These are phyloP conservation scores for Xylaria sp. DNA, from an alignment of 2,329 filamentous ascomycete species.

Conservation along the genomic window DNA sequence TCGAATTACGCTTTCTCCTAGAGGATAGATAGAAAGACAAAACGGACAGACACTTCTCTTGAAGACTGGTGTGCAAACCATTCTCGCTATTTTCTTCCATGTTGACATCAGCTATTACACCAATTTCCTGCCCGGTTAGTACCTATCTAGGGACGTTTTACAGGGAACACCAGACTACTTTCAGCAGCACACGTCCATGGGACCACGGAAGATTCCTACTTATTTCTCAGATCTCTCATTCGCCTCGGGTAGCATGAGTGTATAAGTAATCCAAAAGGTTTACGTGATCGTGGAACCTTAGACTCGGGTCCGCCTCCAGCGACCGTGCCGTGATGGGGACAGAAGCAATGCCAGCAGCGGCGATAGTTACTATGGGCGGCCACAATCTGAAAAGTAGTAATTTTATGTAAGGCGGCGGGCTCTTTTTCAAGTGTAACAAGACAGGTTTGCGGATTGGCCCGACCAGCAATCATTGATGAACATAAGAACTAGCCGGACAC, in stretches of 20 bases:
- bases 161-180: not conserved
- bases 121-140: not conserved
- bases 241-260: conserved; percentile 9
- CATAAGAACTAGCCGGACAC: not conserved
- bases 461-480: not conserved
- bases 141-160: no score
- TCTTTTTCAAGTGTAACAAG: not conserved
- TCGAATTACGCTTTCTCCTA: not conserved
- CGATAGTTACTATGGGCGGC: not conserved
- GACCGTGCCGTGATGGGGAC: not conserved
- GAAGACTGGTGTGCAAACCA: not conserved
- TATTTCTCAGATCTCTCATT: conserved; percentile 3
- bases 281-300: not conserved
- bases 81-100: not conserved
- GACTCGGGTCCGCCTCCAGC: not conserved
- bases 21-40: no score
- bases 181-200: not conserved
- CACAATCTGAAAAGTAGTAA: not conserved
- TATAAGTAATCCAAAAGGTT: not conserved
- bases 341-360: not conserved
- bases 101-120: not conserved
- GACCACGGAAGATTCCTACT: not conserved
- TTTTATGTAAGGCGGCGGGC: not conserved
- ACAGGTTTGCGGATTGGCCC: not conserved
- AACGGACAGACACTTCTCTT: not conserved